Percentiles rank a stretch among this genome's conserved stretches.
phyloP scores from a whole-genome alignment of 352 stramenopile genomes.

The Pythium aristosporum region DNA sequence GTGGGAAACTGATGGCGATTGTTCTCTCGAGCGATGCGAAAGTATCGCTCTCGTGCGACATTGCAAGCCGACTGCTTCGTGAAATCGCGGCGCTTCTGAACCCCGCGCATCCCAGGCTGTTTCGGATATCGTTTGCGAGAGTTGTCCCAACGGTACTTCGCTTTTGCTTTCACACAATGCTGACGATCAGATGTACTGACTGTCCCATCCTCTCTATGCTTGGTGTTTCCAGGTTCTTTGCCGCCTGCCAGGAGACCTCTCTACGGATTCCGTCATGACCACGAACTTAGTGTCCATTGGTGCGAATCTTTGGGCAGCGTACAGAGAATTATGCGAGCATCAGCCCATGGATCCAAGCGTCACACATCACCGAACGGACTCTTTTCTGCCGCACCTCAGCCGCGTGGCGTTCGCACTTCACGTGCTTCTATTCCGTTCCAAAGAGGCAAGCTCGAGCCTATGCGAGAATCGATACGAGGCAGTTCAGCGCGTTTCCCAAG shows the following conservation, averaged over 20 bases:
- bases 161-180: background rate
- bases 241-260: background rate
- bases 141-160: conserved; percentile 11
- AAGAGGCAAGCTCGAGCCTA: conserved; percentile 31
- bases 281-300: background rate
- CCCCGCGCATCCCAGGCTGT: conserved; percentile 5
- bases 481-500: conserved; percentile 34
- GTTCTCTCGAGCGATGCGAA: background rate
- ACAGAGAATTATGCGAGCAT: conserved; percentile 8
- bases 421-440: conserved; percentile 37
- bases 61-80: background rate
- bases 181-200: background rate
- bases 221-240: conserved; percentile 10
- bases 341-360: conserved; percentile 1
- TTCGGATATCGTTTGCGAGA: conserved; percentile 16
- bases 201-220: background rate
- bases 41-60: background rate
- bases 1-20: conserved; percentile 7
- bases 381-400: conserved; percentile 4
- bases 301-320: conserved; percentile 8
- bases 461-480: conserved; percentile 30
- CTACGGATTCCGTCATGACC: background rate
- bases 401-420: conserved; percentile 37
- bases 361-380: background rate
- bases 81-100: background rate